Percentiles rank a stretch among this genome's conserved stretches.
Evolutionary conservation across 371 early-diverging fungal genomes (phyloP).

Genomic region (Rhizomucor pusillus): DNA sequence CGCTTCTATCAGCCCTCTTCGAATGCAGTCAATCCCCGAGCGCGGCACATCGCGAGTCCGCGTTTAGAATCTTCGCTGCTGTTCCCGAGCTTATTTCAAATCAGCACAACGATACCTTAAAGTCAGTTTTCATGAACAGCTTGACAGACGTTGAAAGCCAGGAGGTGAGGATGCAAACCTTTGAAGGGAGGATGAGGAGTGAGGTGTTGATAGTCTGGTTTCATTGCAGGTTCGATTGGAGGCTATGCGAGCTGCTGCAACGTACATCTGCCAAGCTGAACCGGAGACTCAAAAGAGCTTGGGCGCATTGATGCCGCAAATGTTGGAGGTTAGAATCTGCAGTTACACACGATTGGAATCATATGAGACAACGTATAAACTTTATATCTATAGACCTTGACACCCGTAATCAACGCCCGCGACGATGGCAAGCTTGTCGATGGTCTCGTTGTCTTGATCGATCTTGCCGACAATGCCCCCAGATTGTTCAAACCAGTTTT

Average conservation of each 20-base stretch:
- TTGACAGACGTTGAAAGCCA: slow-evolving; percentile 64
- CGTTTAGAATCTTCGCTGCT: slow-evolving; percentile 83
- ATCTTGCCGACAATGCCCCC: slow-evolving; percentile 81
- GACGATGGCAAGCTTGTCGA: slow-evolving; percentile 78
- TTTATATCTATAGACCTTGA: slow-evolving; percentile 47
- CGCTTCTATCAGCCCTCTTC: slow-evolving; percentile 76
- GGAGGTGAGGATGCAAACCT: slow-evolving; percentile 24
- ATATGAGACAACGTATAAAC: not conserved
- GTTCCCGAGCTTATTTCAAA: slow-evolving; percentile 76
- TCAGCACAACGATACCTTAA: slow-evolving; percentile 69
- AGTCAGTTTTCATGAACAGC: slow-evolving; percentile 67
- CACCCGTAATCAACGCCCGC: slow-evolving; percentile 53
- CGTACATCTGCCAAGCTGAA: slow-evolving; percentile 74
- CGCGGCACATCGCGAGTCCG: slow-evolving; percentile 80
- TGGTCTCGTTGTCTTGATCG: slow-evolving; percentile 78
- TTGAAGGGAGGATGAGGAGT: too few relatives aligned
- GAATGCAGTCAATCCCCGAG: slow-evolving; percentile 75
- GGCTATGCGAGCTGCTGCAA: slow-evolving; percentile 83
- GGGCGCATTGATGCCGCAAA: slow-evolving; percentile 74
- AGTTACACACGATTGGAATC: too few relatives aligned
- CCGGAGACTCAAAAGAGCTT: slow-evolving; percentile 55
- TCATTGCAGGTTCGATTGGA: slow-evolving; percentile 75
- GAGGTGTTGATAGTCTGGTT: too few relatives aligned
- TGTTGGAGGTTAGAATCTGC: slow-evolving; percentile 62
- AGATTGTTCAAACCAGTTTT: slow-evolving; percentile 79